Evolutionary conservation across 495 filamentous ascomycete genomes (phyloP), one percentile per base, ranked within the genome.

Genomic region (Stereocaulon alpinum): DNA sequence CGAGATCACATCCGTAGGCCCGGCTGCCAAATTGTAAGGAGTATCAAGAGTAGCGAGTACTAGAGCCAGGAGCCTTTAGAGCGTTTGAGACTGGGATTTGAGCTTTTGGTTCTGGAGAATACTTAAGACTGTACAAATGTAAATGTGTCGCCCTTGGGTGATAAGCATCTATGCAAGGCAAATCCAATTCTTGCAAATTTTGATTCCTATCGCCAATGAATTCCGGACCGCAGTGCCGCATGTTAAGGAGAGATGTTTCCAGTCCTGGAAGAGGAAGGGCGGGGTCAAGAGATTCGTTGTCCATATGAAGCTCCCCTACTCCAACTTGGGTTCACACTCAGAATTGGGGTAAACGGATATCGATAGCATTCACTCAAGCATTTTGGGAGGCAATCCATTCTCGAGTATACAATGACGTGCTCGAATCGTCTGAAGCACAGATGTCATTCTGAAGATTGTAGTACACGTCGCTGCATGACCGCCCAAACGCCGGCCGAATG

Each of bases 1-100:
- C 55, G 93, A 97, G 81, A 97, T 98, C 67, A 95, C 90, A 14
- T 85, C 83, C 48, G 80, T 89, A 45, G 89, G 90, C 60, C 78
- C 83, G 45, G 89, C 88, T 61, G 82, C 89, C 18, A 96, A 95
- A 76, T 74, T 96, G 71, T 96, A 76, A 80, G 24, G 40, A 11
- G 2, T 15, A 40, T 30, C 20, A 20, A 22, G n/a, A 15, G 20
- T 24, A 41, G 22, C 22, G 47, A 14, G 6, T 30, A 12, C 29
- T 17, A 6, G n/a, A 49, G 41, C 20, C 20, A 11, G 11, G 22
- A 22, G 7, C 15, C 17, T 7, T 48, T 2, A 12, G 43, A 32
- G 18, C 20, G 10, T 27, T 15, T 37, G 29, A 32, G 17, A 32
- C n/a, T 20, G 22, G n/a, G 3, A 3, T 41, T 22, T 3, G n/a